A percentile compares a stretch with the other conserved stretches of the same genome.
These are phyloP conservation scores for Crithidia thermophila DNA, from an alignment of 208 protist species.

Conservation along the genomic window DNA sequence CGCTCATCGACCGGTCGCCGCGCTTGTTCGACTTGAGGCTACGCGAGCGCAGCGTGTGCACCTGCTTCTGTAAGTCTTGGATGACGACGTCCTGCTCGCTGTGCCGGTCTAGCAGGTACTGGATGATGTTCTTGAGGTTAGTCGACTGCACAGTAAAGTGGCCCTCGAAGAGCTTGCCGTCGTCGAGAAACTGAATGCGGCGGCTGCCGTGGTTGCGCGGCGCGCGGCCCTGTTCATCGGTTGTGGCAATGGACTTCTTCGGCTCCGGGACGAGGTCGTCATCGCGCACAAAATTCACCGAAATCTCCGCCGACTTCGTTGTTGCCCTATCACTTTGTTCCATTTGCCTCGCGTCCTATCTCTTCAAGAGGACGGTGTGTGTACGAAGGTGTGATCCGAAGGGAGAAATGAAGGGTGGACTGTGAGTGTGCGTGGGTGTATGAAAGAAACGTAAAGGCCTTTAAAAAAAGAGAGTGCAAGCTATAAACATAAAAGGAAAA, in stretches of 20 bases:
- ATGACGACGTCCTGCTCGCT: conserved; percentile 80
- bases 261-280: conserved; percentile 20
- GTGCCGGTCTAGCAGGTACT: conserved; percentile 73
- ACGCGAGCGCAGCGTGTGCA: conserved; percentile 52
- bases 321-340: not conserved
- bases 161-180: conserved; percentile 91
- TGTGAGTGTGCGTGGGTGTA: too few relatives aligned
- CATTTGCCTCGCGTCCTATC: too few relatives aligned
- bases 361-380: too few relatives aligned
- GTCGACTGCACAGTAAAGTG: conserved; percentile 87
- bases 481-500: conserved; percentile 9
- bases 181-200: conserved; percentile 72
- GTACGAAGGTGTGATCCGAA: too few relatives aligned
- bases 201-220: conserved; percentile 43
- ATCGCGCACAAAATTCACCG: conserved; percentile 23
- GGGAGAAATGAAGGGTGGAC: too few relatives aligned
- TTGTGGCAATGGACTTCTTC: conserved; percentile 15
- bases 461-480: too few relatives aligned
- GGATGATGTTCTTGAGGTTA: conserved; percentile 81
- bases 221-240: conserved; percentile 33
- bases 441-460: too few relatives aligned
- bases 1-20: too few relatives aligned
- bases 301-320: conserved; percentile 1
- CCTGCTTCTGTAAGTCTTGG: conserved; percentile 81
- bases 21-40: conserved; percentile 31